These are phyloP conservation scores for Phytophthora quininea DNA, from an alignment of 352 stramenopile species.

Conservation along the genomic window DNA sequence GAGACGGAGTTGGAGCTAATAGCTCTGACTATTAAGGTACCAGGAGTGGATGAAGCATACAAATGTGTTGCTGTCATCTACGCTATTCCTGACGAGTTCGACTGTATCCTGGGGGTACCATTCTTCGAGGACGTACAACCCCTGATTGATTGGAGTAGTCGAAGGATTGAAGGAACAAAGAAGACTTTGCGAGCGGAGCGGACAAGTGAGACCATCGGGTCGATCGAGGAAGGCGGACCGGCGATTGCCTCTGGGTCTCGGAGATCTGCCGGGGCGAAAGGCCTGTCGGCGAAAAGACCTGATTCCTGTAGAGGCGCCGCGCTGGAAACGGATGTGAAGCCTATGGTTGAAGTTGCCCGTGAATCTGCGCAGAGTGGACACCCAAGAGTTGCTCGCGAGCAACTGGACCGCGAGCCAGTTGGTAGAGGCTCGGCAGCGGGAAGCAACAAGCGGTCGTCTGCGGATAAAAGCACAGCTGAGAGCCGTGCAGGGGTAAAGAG, in stretches of 20 bases:
- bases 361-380: background rate
- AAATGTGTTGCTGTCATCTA: constrained; percentile 2
- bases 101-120: constrained; percentile 16
- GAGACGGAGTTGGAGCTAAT: background rate
- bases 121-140: constrained; percentile 20
- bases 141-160: constrained; percentile 8
- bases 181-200: constrained; percentile 4
- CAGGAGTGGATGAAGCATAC: background rate
- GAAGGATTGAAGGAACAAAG: constrained; percentile 14
- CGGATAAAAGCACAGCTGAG: background rate
- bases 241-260: constrained; percentile 7
- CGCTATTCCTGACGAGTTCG: background rate
- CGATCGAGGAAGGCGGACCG: constrained; percentile 13
- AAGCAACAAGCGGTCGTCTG: background rate
- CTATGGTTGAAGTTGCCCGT: background rate
- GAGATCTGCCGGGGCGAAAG: constrained; percentile 19
- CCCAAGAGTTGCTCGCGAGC: constrained; percentile 2
- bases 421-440: background rate
- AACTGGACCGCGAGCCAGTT: constrained; percentile 3
- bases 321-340: constrained; percentile 21
- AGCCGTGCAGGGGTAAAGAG: constrained; percentile 5
- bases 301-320: constrained; percentile 13
- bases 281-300: constrained; percentile 18
- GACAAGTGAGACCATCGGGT: background rate
- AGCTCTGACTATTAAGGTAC: background rate